Percentiles rank a stretch among this genome's conserved stretches.
These are phyloP conservation scores for Wickerhamiella brachini DNA, from an alignment of 805 yeast genomes.

Conservation along the genomic window DNA sequence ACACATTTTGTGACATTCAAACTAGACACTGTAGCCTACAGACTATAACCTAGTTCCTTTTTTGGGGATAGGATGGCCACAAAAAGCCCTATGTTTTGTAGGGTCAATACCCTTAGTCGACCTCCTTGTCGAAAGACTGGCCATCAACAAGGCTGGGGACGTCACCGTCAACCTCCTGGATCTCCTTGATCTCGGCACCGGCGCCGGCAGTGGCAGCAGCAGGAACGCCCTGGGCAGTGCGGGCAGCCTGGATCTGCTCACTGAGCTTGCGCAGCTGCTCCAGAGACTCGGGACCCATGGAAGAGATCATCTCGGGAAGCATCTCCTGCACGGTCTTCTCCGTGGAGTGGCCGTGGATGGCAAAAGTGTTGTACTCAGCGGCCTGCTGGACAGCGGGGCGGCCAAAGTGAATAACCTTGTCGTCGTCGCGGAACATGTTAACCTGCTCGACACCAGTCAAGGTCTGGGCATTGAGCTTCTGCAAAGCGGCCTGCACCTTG, in stretches of 20 bases:
- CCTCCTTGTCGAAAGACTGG: conserved; percentile 66
- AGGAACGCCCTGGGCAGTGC: conserved; percentile 25
- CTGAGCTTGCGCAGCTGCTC: conserved; percentile 82
- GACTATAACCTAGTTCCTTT: neutral
- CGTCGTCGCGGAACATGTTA: conserved; percentile 93
- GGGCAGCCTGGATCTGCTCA: conserved; percentile 60
- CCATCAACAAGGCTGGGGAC: conserved; percentile 70
- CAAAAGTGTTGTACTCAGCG: conserved; percentile 78
- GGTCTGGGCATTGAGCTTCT: conserved; percentile 79
- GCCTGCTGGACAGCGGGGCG: conserved; percentile 94
- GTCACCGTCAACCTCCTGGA: conserved; percentile 31
- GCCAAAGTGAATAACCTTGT: conserved; percentile 89
- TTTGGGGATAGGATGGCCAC: neutral
- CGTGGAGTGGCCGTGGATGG: conserved; percentile 89
- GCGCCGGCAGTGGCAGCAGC: conserved; percentile 34
- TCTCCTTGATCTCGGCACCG: conserved; percentile 31
- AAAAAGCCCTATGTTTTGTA: neutral
- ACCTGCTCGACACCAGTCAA: conserved; percentile 90
- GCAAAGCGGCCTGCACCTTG: conserved; percentile 77
- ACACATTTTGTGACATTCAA: too few species aligned
- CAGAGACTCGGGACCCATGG: conserved; percentile 91
- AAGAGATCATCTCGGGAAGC: conserved; percentile 88
- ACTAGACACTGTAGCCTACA: neutral
- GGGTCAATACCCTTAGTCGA: conserved; percentile 26
- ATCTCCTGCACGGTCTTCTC: conserved; percentile 85